phyloP scores from a whole-genome alignment of 805 yeast genomes.

The Clavispora phyllophila region DNA sequence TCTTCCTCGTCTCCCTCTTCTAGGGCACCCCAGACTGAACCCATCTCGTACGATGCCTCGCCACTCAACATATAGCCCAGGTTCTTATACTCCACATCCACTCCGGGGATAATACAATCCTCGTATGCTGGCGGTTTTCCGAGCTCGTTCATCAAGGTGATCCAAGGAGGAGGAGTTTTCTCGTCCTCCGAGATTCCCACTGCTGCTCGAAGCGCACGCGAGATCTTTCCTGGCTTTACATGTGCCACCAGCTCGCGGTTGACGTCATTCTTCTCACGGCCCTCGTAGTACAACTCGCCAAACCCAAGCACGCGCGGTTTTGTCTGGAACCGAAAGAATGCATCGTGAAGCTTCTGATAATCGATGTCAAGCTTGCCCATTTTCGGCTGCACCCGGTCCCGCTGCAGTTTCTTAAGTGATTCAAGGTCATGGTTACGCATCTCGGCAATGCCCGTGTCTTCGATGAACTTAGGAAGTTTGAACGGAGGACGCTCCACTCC shows the following conservation, averaged over 20 bases:
- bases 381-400: constrained; percentile 86
- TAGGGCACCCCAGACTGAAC: constrained; percentile 31
- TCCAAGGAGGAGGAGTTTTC: constrained; percentile 63
- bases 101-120: constrained; percentile 50
- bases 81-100: constrained; percentile 33
- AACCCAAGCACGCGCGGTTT: constrained; percentile 62
- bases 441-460: constrained; percentile 78
- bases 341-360: constrained; percentile 73
- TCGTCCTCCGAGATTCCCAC: constrained; percentile 56
- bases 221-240: constrained; percentile 63
- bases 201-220: constrained; percentile 60
- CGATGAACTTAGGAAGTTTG: constrained; percentile 71
- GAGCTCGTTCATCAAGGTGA: constrained; percentile 53
- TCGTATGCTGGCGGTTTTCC: constrained; percentile 88
- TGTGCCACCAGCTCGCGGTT: constrained; percentile 26
- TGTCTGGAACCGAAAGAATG: constrained; percentile 77
- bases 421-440: constrained; percentile 71
- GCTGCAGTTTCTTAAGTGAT: constrained; percentile 62
- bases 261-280: constrained; percentile 51
- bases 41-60: constrained; percentile 10
- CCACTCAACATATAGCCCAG: constrained; percentile 23
- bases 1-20: constrained; percentile 25
- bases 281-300: constrained; percentile 82
- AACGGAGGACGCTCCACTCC: constrained; percentile 69
- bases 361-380: constrained; percentile 84